phyloP scores from a whole-genome alignment of 768 basidiomycete species.

The Leccinum subgranulosum region DNA sequence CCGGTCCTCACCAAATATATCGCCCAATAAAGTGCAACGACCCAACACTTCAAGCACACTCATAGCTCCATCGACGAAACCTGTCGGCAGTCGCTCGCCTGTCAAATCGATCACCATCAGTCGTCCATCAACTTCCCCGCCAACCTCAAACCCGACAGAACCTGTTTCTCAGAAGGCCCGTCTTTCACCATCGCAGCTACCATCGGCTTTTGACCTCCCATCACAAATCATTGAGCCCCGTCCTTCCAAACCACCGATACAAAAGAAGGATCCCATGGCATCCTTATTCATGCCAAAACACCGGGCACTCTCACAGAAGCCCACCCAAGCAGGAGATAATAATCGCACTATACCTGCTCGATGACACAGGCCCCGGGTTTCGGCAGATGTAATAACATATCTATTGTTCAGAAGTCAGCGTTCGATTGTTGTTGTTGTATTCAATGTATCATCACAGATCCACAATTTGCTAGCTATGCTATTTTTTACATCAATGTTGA shows the following conservation, averaged over 20 bases:
- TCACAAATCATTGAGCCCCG: slow-evolving; percentile 27
- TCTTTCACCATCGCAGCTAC: slow-evolving; percentile 28
- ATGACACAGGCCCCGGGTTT: slow-evolving; percentile 6
- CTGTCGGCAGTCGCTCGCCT: slow-evolving; percentile 41
- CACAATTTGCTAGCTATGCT: slow-evolving; percentile 6
- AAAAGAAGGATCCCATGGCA: slow-evolving; percentile 64
- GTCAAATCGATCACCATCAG: slow-evolving; percentile 48
- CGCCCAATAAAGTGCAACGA: slow-evolving; percentile 41
- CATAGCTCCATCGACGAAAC: slow-evolving; percentile 29
- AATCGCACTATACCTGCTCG: slow-evolving; percentile 21
- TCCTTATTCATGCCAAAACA: slow-evolving; percentile 73
- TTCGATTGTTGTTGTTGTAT: slow-evolving; percentile 5
- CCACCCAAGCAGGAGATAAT: slow-evolving; percentile 31
- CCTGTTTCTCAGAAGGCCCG: slow-evolving; percentile 17
- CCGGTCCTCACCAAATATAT: slow-evolving; percentile 53
- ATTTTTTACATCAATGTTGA: slow-evolving; percentile 4
- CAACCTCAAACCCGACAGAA: slow-evolving; percentile 11
- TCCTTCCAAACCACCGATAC: slow-evolving; percentile 36
- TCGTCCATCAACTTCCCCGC: slow-evolving; percentile 26
- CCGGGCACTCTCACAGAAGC: slow-evolving; percentile 56
- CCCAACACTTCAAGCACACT: slow-evolving; percentile 34
- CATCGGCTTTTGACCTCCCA: slow-evolving; percentile 11
- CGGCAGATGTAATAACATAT: slow-evolving; percentile 4
- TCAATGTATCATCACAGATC: slow-evolving; percentile 13
- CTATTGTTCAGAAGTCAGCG: slow-evolving; percentile 1